phyloP scores from a whole-genome alignment of 345 rosid species.

The Diplotaxis tenuifolia region DNA sequence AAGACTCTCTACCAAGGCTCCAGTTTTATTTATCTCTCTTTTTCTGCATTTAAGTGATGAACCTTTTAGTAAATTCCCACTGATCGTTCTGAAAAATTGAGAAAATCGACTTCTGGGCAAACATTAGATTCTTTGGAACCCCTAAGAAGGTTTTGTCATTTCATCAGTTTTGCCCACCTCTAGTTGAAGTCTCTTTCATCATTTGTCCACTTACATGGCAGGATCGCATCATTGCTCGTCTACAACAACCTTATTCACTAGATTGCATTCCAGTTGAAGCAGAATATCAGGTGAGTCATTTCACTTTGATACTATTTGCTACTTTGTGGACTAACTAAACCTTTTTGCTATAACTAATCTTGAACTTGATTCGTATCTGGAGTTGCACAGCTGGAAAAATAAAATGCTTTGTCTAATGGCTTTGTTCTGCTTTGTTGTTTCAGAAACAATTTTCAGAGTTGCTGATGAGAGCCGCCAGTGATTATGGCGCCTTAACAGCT shows the following conservation, averaged over 20 bases:
- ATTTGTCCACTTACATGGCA: conserved; percentile 30
- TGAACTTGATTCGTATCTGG: not conserved
- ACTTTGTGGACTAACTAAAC: not conserved
- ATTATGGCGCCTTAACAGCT: conserved; percentile 91
- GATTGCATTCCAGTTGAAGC: conserved; percentile 99
- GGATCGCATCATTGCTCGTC: conserved; percentile 98
- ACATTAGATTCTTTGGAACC: not conserved
- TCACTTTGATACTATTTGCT: not conserved
- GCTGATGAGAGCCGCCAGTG: conserved; percentile 96
- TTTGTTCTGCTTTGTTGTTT: conserved; percentile 21
- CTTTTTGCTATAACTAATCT: not conserved
- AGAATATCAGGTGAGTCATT: conserved; percentile 77
- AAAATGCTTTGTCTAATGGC: not conserved
- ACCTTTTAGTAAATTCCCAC: not conserved
- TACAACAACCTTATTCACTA: conserved; percentile 95
- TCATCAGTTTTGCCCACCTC: not conserved
- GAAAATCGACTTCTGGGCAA: not conserved
- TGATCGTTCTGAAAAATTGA: not conserved
- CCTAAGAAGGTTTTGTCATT: not conserved
- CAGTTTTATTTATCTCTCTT: not conserved
- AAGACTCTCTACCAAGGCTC: not conserved
- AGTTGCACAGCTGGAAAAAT: not conserved
- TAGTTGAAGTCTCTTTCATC: not conserved
- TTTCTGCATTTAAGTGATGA: not conserved
- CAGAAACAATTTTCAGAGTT: conserved; percentile 98